Percentiles rank a stretch among this genome's conserved stretches.
Evolutionary conservation across 176 grass and related monocot species (phyloP).

Genomic region (Oryza longistaminata): DNA sequence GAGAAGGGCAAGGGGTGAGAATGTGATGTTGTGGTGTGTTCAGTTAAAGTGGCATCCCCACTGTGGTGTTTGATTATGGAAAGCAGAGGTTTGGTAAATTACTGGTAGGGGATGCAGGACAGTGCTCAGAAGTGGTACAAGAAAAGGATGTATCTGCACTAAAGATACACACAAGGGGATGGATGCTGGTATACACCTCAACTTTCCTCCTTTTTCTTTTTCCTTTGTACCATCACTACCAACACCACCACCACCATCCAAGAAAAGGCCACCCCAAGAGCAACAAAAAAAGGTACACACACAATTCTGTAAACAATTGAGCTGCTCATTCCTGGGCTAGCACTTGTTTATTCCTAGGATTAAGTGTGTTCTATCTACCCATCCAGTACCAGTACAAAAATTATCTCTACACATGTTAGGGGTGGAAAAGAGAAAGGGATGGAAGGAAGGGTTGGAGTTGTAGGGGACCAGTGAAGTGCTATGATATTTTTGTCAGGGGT

Average conservation of each 20-base stretch:
- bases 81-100: slow-evolving; percentile 68
- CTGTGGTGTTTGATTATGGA: slow-evolving; percentile 53
- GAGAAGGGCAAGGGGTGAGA: neutral
- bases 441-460: neutral
- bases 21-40: slow-evolving; percentile 25
- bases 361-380: slow-evolving; percentile 40
- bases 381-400: slow-evolving; percentile 20
- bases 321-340: slow-evolving; percentile 26
- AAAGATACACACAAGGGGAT: slow-evolving; percentile 33
- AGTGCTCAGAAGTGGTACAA: slow-evolving; percentile 47
- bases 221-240: slow-evolving; percentile 35
- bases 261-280: slow-evolving; percentile 20
- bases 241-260: slow-evolving; percentile 37
- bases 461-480: slow-evolving; percentile 29
- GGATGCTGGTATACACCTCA: slow-evolving; percentile 27
- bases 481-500: slow-evolving; percentile 44
- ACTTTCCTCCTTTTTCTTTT: slow-evolving; percentile 21
- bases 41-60: slow-evolving; percentile 55
- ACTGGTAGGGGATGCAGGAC: slow-evolving; percentile 44
- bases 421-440: neutral
- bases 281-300: slow-evolving; percentile 27
- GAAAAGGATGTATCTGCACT: slow-evolving; percentile 39
- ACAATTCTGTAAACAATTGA: slow-evolving; percentile 41
- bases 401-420: neutral
- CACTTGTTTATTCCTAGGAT: slow-evolving; percentile 40